Evolutionary conservation across 2,329 filamentous ascomycete genomes (phyloP).

Genomic region (Xylogone sp.): DNA sequence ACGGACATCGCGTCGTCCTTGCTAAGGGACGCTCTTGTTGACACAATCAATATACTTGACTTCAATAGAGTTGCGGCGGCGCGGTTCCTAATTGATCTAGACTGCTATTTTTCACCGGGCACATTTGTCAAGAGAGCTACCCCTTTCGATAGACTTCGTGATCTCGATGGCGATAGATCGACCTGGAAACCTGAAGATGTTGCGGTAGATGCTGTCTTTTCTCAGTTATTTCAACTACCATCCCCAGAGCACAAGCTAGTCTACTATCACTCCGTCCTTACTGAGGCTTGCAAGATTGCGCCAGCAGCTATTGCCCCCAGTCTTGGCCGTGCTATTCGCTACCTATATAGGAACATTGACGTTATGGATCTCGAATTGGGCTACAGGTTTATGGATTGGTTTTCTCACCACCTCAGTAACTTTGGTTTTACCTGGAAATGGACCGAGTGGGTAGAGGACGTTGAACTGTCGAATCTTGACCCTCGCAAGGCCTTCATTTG

Average conservation of each 20-base stretch:
- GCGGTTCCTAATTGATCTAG: conserved; percentile 86
- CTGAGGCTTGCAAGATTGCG: conserved; percentile 92
- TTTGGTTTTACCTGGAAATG: conserved; percentile 99
- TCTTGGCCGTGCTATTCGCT: conserved; percentile 87
- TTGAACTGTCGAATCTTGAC: conserved; percentile 70
- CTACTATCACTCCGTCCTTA: conserved; percentile 93
- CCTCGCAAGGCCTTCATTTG: conserved; percentile 92
- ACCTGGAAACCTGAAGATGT: conserved; percentile 99
- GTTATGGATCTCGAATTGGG: conserved; percentile 82
- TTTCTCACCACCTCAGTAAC: conserved; percentile 95
- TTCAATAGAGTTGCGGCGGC: conserved; percentile 88
- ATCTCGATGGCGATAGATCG: conserved; percentile 58
- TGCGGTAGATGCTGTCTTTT: conserved; percentile 95
- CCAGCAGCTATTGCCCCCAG: conserved; percentile 95
- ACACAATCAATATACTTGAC: conserved; percentile 91
- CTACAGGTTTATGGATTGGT: conserved; percentile 94
- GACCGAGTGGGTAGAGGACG: conserved; percentile 92
- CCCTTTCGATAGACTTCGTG: conserved; percentile 82
- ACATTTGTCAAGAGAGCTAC: conserved; percentile 94
- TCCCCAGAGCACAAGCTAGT: conserved; percentile 88
- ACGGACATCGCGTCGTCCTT: conserved; percentile 76
- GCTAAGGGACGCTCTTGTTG: conserved; percentile 78
- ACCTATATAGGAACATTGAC: conserved; percentile 78
- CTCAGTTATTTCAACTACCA: conserved; percentile 86
- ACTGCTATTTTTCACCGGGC: conserved; percentile 86